Evolutionary conservation across 176 grass and related monocot genomes (phyloP), one percentile per base, ranked within the genome.

Genomic region (Avena atlantica): DNA sequence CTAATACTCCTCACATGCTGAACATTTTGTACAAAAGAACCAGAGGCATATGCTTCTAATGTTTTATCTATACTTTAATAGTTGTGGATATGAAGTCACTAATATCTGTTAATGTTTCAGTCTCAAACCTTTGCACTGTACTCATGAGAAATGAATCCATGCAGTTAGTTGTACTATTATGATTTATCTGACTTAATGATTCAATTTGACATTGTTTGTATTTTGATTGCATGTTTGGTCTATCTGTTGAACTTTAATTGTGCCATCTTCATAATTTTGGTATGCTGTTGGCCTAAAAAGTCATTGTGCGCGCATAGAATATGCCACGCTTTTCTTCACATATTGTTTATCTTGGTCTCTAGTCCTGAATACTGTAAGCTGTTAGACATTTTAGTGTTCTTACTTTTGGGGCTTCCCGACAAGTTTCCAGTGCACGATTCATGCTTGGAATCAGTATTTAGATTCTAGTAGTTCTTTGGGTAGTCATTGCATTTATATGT

Each of bases 291-390:
- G 19, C 65, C 64, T 53, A 55, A 55, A 4, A 51, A 6, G 64
- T 56, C 29, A 20, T 55, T 3, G 0, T 68, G 49, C 0, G 2
- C 1, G 62, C 65, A 70, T 70, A 55, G 3, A 23, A 82, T 49
- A 82, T 70, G 12, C 48, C 51, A 70, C 31, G 7, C 15, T 82
- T 37, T 69, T 82, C 47, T 82, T 69, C 62, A 69, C 69, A 23
- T 40, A 56, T 70, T 50, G 64, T 55, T 6, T 31, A 68, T 64
- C 44, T 66, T 51, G 23, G 61, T 50, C 24, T 67, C 20, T 25
- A 64, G 56, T 5, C 78, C 40, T 64, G 58, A 64, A 49, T 63
- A 50, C 17, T 44, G 16, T 24, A 49, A 48, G 60, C 77, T 56
- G 24, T 68, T 81, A 36, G 62, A 34, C 63, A 65, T 63, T 66